Evolutionary conservation across 2,329 filamentous ascomycete species (phyloP).

Genomic region (Aspergillus sergii): DNA sequence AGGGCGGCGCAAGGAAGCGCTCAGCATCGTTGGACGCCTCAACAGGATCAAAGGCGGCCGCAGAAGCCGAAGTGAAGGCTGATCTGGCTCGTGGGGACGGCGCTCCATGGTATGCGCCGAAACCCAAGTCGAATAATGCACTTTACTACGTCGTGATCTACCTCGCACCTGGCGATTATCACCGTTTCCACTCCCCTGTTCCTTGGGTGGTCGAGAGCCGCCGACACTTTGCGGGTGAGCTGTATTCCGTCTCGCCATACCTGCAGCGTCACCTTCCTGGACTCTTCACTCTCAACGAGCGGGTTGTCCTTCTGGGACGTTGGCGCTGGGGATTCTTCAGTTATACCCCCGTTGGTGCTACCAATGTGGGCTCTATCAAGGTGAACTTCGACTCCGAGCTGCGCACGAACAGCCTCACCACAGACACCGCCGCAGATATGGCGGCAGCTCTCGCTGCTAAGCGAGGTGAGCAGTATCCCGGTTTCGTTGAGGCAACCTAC

Average conservation of each 20-base stretch:
- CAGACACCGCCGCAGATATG: constrained; percentile 86
- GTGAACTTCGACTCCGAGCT: constrained; percentile 96
- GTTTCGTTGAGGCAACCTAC: constrained; percentile 92
- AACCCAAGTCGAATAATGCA: constrained; percentile 63
- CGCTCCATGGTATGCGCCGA: constrained; percentile 69
- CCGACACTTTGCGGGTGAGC: constrained; percentile 95
- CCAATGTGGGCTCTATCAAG: constrained; percentile 94
- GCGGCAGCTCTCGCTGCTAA: constrained; percentile 78
- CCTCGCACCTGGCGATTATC: constrained; percentile 95
- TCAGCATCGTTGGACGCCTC: constrained; percentile 72
- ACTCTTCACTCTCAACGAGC: constrained; percentile 94
- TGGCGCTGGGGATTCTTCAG: constrained; percentile 99
- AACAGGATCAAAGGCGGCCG: constrained; percentile 65
- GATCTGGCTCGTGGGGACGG: constrained; percentile 73
- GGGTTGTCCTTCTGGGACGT: constrained; percentile 86
- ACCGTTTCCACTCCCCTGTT: constrained; percentile 94
- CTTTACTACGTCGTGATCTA: constrained; percentile 96
- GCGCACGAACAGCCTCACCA: constrained; percentile 86
- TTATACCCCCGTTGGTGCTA: constrained; percentile 92
- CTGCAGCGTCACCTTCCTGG: constrained; percentile 89
- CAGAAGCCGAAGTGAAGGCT: constrained; percentile 79
- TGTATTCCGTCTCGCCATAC: constrained; percentile 94
- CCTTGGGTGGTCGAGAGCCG: constrained; percentile 94
- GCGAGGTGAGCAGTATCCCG: constrained; percentile 80
- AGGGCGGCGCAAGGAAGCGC: constrained; percentile 46